Evolutionary conservation across 495 filamentous ascomycete genomes (phyloP), one percentile per base, ranked within the genome.

Genomic region (Bacidia rubella): DNA sequence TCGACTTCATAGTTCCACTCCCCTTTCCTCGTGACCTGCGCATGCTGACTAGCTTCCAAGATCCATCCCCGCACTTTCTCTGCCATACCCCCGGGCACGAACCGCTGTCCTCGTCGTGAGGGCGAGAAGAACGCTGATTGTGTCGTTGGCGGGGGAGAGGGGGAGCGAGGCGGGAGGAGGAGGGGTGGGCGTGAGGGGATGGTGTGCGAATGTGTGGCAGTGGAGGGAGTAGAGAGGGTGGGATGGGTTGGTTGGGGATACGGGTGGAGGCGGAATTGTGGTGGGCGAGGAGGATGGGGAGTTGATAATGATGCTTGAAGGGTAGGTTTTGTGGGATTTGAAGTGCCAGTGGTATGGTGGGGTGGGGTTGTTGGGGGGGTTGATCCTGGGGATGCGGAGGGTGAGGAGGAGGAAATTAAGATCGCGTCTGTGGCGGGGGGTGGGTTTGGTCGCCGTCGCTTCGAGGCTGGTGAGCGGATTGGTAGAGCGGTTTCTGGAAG

Each of bases 361-460:
- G 47, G 47, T 50, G 47, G 47, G 2, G 47, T 50, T 4, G 25
- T 50, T 1, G 47, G 47, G 1, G 47, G 47, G n/a, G 47, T 50
- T 35, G 26, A 21, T 17, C 19, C 24, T n/a, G 22, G n/a, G 10
- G 22, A 17, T 10, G 23, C 15, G 3, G 9, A 12, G 3, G 47
- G 17, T 2, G 47, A 22, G 2, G 47, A 50, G 11, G 47, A 50
- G 11, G 47, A 50, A 17, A 50, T 50, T 26, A 50, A 15, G 22
- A 50, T 50, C 4, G 26, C 47, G 5, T 50, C 47, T 5, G 10
- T 9, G 7, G 1, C 19, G 15, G n/a, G 47, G 9, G 24, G 23
- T 3, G 47, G 32, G 11, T 19, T 50, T 5, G 47, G 24, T 21
- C 32, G 29, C 0, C 25, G 47, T 19, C 29, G 24, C 26, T 50